phyloP scores from a whole-genome alignment of 345 rosid species.

The Gossypium herbaceum region DNA sequence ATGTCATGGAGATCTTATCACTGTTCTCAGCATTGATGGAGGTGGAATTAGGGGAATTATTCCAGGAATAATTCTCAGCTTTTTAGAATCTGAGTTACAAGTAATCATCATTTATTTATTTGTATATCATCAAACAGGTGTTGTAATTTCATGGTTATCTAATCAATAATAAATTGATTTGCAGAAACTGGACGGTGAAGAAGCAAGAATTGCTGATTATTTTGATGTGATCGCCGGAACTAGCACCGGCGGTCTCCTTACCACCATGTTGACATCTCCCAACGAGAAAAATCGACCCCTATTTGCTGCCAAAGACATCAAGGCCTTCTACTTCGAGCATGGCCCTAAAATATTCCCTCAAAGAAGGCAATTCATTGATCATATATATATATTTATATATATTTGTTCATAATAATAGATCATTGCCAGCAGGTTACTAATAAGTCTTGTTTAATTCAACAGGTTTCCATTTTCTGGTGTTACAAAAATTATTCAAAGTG shows the following conservation, averaged over 20 bases:
- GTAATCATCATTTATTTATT: constrained; percentile 5
- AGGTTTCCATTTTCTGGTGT: not conserved
- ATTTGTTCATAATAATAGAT: too few species aligned
- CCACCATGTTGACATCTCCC: constrained; percentile 54
- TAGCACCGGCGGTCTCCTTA: constrained; percentile 54
- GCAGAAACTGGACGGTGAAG: constrained; percentile 49
- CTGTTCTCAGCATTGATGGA: constrained; percentile 43
- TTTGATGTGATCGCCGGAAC: constrained; percentile 54
- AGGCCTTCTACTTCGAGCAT: constrained; percentile 30
- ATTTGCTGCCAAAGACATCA: constrained; percentile 51
- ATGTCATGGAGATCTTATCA: constrained; percentile 12
- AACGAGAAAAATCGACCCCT: constrained; percentile 41
- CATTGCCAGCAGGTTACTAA: too few species aligned
- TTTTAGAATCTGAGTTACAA: constrained; percentile 34
- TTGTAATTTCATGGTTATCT: not conserved
- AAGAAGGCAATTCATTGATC: constrained; percentile 13
- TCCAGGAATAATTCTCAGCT: constrained; percentile 28
- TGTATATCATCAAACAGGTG: not conserved
- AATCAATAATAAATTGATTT: not conserved
- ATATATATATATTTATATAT: too few species aligned
- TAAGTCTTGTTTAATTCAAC: not conserved
- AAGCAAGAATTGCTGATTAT: constrained; percentile 52
- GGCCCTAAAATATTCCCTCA: constrained; percentile 46
- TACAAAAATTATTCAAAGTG: not conserved
- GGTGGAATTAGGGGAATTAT: constrained; percentile 45